Evolutionary conservation across 805 yeast genomes (phyloP), one percentile per base, ranked within the genome.

Genomic region (Starmerella floris): DNA sequence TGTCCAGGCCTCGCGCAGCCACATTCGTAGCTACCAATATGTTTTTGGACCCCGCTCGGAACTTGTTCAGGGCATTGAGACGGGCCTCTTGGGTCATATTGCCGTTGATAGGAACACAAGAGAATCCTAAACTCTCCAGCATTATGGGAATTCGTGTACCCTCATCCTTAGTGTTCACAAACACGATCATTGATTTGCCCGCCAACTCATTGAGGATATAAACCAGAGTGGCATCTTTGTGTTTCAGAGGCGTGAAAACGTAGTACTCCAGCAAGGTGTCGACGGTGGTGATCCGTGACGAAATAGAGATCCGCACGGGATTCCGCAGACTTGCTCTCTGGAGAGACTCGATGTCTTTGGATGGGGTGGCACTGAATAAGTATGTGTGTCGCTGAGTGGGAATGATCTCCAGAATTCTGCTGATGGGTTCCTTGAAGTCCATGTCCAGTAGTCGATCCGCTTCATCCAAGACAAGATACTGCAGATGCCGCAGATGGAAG

Each of bases 381-480:
- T 79, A 84, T 4, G 85, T 83, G 62, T 91, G 72, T 27, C 76
- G 65, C 48, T 83, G 79, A 31, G 74, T 70, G 8, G 98, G 98
- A 32, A 88, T 80, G 39, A 83, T 74, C 50, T 77, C 79, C 43
- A 88, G 67, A 49, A 88, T 82, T 59, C 80, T 80, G 57, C 84
- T 95, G 50, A 88, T 67, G 15, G 87, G 94, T 31, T 95, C 95
- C 13, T 95, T 96, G 56, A 88, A 88, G 60, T 88, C 98, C 82
- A 88, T 75, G 65, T 91, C 98, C 56, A 88, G 68, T 52, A 88
- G 71, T 59, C 98, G 72, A 63, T 88, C 98, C 20, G 98, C 98
- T 66, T 88, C 98, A 63, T 88, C 98, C 80, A 88, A 80, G 4
- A 88, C 94, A 45, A 88, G 69, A 59, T 69, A 88, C 59, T 81